A percentile compares a stretch with the other conserved stretches of the same genome.
These are phyloP conservation scores for Amanita brunnescens DNA, from an alignment of 768 basidiomycete species.

Conservation along the genomic window DNA sequence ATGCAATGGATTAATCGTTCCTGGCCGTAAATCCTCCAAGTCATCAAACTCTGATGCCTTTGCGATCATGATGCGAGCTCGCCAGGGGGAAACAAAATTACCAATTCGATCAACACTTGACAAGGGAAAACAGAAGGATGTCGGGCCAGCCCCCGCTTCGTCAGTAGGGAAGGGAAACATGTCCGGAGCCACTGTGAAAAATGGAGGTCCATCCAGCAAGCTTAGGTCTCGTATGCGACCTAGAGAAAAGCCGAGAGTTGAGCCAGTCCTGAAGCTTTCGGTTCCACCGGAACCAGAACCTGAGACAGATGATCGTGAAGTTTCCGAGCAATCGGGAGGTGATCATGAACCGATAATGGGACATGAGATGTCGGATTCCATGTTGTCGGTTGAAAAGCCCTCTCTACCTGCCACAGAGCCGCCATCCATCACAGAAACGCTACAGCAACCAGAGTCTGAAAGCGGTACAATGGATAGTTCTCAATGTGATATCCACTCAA, in stretches of 20 bases:
- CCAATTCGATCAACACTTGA: neutral
- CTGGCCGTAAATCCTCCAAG: slow-evolving; percentile 1
- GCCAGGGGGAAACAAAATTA: neutral
- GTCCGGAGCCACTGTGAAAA: neutral
- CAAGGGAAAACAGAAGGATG: slow-evolving; percentile 3
- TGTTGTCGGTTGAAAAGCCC: neutral
- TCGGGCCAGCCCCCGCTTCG: neutral
- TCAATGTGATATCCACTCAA: too few relatives aligned
- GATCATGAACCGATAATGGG: neutral
- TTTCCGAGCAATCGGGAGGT: neutral
- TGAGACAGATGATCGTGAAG: neutral
- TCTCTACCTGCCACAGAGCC: neutral
- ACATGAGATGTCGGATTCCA: neutral
- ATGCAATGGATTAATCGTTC: neutral
- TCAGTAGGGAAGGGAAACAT: neutral
- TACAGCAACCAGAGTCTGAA: neutral
- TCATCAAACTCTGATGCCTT: slow-evolving; percentile 1
- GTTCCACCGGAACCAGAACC: neutral
- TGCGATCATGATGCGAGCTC: slow-evolving; percentile 5
- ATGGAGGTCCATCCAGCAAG: neutral
- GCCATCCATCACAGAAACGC: neutral
- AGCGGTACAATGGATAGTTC: neutral
- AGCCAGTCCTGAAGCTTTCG: neutral
- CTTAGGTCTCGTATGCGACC: slow-evolving; percentile 6
- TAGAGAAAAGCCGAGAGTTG: slow-evolving; percentile 5